Percentiles rank a stretch among this genome's conserved stretches.
phyloP scores from a whole-genome alignment of 768 basidiomycete species.

The Termitomyces sp. region DNA sequence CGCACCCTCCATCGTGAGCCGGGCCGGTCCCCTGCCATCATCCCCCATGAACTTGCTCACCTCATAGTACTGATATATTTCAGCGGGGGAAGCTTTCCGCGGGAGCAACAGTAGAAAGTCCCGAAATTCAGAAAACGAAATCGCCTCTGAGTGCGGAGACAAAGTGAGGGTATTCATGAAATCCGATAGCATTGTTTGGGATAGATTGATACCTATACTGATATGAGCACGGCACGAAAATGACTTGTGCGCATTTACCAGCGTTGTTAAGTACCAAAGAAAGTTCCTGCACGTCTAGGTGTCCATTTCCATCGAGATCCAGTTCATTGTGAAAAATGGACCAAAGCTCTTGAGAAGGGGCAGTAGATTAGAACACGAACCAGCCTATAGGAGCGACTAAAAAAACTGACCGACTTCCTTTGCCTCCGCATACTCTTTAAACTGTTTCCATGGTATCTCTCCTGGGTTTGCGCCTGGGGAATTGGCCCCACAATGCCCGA shows the following conservation, averaged over 20 bases:
- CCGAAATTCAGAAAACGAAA: constrained; percentile 83
- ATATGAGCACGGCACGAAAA: constrained; percentile 1
- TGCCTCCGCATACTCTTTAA: constrained; percentile 66
- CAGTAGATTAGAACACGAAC: constrained; percentile 11
- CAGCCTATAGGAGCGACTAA: constrained; percentile 4
- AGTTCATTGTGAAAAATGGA: constrained; percentile 85
- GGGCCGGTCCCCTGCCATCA: constrained; percentile 72
- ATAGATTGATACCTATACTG: constrained; percentile 64
- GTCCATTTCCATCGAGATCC: constrained; percentile 85
- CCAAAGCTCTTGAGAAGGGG: constrained; percentile 69
- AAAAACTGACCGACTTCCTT: constrained; percentile 71
- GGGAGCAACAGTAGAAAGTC: constrained; percentile 88
- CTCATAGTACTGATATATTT: constrained; percentile 84
- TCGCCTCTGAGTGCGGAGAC: constrained; percentile 58
- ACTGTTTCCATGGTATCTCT: constrained; percentile 64
- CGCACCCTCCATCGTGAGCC: constrained; percentile 87
- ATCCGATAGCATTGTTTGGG: constrained; percentile 65
- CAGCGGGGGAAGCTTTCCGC: constrained; percentile 69
- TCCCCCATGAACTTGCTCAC: constrained; percentile 61
- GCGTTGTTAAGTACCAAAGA: constrained; percentile 51
- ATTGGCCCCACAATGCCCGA: constrained; percentile 45
- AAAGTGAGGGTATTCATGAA: constrained; percentile 76
- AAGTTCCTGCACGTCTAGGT: constrained; percentile 53
- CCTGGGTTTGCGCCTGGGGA: constrained; percentile 31
- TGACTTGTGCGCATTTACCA: constrained; percentile 37